Percentiles rank a stretch among this genome's conserved stretches.
Evolutionary conservation across 306 rosid genomes (phyloP).

Genomic region (Vicia villosa): DNA sequence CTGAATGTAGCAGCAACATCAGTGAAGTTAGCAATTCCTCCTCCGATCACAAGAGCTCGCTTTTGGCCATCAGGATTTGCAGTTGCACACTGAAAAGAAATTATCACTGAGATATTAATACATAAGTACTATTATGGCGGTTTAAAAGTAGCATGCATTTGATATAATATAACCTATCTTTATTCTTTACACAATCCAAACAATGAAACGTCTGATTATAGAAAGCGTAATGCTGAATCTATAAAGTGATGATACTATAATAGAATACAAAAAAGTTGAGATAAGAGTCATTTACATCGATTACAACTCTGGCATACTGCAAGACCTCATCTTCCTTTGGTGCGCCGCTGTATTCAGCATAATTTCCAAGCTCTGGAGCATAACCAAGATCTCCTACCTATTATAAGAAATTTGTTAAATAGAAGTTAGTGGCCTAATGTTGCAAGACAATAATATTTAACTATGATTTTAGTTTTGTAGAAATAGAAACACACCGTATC

Average conservation of each 20-base stretch:
- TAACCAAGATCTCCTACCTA: conserved; percentile 98
- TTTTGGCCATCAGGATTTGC: conserved; percentile 79
- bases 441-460: conserved; percentile 21
- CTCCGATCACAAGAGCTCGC: conserved; percentile 92
- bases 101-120: conserved; percentile 14
- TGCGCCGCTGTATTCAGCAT: conserved; percentile 98
- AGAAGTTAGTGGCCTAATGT: conserved; percentile 8
- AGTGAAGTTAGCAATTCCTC: conserved; percentile 96
- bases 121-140: conserved; percentile 4
- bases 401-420: conserved; percentile 12
- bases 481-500: conserved; percentile 66
- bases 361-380: conserved; percentile 94
- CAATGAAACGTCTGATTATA: conserved; percentile 3
- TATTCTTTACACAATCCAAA: conserved; percentile 17
- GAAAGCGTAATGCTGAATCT: neutral
- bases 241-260: neutral
- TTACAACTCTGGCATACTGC: conserved; percentile 96
- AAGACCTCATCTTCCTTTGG: conserved; percentile 95
- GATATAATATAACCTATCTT: neutral
- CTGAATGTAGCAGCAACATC: conserved; percentile 97
- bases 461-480: conserved; percentile 23
- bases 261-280: neutral
- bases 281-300: conserved; percentile 68
- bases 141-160: conserved; percentile 19
- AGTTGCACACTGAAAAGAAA: conserved; percentile 78